Conservation (phyloP, 2,329 filamentous ascomycete species). For the Lasiodiplodia theobromae region DNA sequence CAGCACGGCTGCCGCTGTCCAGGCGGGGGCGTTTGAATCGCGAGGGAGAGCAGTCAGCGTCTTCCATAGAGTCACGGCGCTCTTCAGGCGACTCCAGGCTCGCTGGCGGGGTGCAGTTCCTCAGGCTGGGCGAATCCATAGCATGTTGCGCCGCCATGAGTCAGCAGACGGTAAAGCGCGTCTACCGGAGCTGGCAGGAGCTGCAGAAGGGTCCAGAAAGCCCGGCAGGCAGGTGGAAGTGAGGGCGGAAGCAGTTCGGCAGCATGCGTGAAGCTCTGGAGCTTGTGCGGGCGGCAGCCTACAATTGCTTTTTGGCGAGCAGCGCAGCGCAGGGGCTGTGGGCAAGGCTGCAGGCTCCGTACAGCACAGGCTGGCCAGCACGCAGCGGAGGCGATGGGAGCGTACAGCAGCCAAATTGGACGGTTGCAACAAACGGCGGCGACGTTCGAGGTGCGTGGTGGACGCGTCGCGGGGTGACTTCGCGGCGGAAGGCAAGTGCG, state of each 20-base stretch:
- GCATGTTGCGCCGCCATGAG: conserved; percentile 34
- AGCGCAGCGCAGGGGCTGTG: conserved; percentile 3
- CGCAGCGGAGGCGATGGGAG: conserved; percentile 16
- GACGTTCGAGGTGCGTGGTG: conserved; percentile 1
- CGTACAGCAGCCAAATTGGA: conserved; percentile 17
- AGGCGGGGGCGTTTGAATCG: conserved; percentile 54
- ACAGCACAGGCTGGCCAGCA: conserved; percentile 10
- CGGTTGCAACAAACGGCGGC: conserved; percentile 10
- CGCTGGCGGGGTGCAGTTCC: conserved; percentile 39
- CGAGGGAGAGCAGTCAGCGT: conserved; percentile 53
- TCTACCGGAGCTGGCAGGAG: conserved; percentile 18
- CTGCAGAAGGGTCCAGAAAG: conserved; percentile 18
- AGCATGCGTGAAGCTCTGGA: conserved; percentile 31
- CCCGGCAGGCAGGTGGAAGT: conserved; percentile 14
- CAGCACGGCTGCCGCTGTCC: conserved; percentile 47
- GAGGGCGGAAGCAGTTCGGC: conserved; percentile 18
- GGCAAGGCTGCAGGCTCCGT: conserved; percentile 8
- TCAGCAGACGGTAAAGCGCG: conserved; percentile 17
- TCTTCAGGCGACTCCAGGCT: conserved; percentile 44
- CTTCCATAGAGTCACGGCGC: conserved; percentile 53
- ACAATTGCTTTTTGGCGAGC: conserved; percentile 26
- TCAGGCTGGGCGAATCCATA: conserved; percentile 41
- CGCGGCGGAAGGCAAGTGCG: conserved; percentile 22
- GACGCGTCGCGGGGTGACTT: conserved; percentile 26
- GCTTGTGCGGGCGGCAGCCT: conserved; percentile 25